Conservation (phyloP, 768 basidiomycete species). For the Xerocomellus chrysenteron region DNA sequence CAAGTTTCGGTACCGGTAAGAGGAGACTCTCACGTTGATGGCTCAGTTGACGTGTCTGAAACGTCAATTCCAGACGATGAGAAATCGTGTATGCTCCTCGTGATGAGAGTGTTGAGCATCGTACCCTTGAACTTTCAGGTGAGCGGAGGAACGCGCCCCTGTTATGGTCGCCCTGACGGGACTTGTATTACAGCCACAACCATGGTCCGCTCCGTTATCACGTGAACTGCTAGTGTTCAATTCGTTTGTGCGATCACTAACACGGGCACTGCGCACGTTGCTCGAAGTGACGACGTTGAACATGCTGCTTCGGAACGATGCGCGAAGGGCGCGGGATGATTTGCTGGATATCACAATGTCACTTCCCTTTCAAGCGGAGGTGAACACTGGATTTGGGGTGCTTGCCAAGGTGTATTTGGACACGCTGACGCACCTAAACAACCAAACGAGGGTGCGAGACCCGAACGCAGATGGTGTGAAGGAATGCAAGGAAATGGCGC, state of each 20-base stretch:
- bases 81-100: constrained; percentile 90
- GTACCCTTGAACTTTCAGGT: constrained; percentile 95
- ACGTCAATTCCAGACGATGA: constrained; percentile 68
- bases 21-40: constrained; percentile 36
- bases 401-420: constrained; percentile 96
- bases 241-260: constrained; percentile 90
- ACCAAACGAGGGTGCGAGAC: constrained; percentile 72
- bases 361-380: constrained; percentile 92
- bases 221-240: constrained; percentile 98
- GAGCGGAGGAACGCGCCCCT: constrained; percentile 17
- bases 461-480: constrained; percentile 75
- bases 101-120: constrained; percentile 96
- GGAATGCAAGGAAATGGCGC: constrained; percentile 82
- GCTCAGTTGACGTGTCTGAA: constrained; percentile 22
- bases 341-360: constrained; percentile 89
- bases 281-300: constrained; percentile 90
- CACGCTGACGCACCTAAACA: constrained; percentile 85
- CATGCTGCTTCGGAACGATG: constrained; percentile 89
- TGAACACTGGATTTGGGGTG: constrained; percentile 97
- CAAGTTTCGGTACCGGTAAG: constrained; percentile 87
- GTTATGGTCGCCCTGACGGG: constrained; percentile 8
- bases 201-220: constrained; percentile 95
- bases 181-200: constrained; percentile 56
- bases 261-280: constrained; percentile 85
- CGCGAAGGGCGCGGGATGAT: constrained; percentile 84